Base-by-base conservation (phyloP, 441 rosid genomes). In the Arabidopsis lyrata region DNA sequence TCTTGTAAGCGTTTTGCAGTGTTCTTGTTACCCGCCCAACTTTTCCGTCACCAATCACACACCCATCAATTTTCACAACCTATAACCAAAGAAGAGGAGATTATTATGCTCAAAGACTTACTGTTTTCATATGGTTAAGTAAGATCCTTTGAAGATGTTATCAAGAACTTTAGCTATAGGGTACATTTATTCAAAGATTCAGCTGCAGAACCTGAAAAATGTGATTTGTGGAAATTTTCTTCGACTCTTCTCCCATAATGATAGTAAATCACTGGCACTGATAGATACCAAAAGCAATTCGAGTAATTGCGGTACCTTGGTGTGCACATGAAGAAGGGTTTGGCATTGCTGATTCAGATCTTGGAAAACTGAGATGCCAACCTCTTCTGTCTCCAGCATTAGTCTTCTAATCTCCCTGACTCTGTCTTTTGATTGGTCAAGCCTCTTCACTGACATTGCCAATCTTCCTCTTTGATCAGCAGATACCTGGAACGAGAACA, bases 41-140 rank as follows among this genome's bases (percentile, higher is more conserved):
- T 81, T 87, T 70, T 8, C 98, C 96, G 9, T 89, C 81, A 3
- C 98, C 95, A 36, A 89, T 54, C 48, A 83, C 68, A 12, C 95
- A 85, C 22, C 91, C 91, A 70, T 93, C 92, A 16, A 93, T 89
- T 81, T 83, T 81, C 68, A 89, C 88, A 27, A 86, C 98, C 92
- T 93, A 81, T 71, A 35, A 48, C 15, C 10, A 45, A 47, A 29
- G 20, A 34, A 20, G 35, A 22, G 24, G 24, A 22, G 24, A 22
- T 22, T 22, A 22, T 22, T 22, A 22, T 22, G 24, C 24, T 22
- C 24, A 22, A 22, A 22, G 24, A 22, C 24, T 22, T 22, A 22
- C 24, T 22, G 24, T 22, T 22, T 22, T 22, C 24, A 22, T 22
- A 22, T 22, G 11, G 18, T 8, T n/a, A 0, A 27, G 20, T 20